phyloP scores from a whole-genome alignment of 169 alveolate genomes.

The Plasmodium vivax region DNA sequence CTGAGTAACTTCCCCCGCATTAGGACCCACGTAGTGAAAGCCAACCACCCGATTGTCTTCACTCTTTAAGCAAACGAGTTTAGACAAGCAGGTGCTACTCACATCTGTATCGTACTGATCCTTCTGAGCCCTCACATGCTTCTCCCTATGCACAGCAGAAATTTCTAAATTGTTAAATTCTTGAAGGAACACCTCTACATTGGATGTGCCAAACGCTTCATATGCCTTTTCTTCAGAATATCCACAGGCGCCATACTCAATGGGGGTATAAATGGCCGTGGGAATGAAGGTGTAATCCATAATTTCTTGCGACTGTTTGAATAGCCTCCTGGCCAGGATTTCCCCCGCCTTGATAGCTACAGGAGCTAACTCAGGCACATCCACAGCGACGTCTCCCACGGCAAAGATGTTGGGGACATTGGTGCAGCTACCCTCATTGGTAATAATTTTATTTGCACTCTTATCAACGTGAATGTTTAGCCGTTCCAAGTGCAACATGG shows the following conservation, averaged over 20 bases:
- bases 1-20: slow-evolving; percentile 99
- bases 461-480: slow-evolving; percentile 70
- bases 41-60: slow-evolving; percentile 95
- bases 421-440: slow-evolving; percentile 92
- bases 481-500: slow-evolving; percentile 81
- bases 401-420: slow-evolving; percentile 91
- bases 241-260: slow-evolving; percentile 97
- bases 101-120: slow-evolving; percentile 86
- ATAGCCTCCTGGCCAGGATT: slow-evolving; percentile 94
- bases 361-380: slow-evolving; percentile 97
- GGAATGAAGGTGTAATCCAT: slow-evolving; percentile 88
- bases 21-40: slow-evolving; percentile 97
- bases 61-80: slow-evolving; percentile 91
- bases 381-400: slow-evolving; percentile 96
- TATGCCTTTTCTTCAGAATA: slow-evolving; percentile 92
- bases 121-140: slow-evolving; percentile 68
- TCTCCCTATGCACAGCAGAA: slow-evolving; percentile 87
- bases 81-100: slow-evolving; percentile 91
- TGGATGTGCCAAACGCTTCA: slow-evolving; percentile 83
- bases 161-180: slow-evolving; percentile 92
- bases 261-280: slow-evolving; percentile 98
- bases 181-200: slow-evolving; percentile 90
- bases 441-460: slow-evolving; percentile 87
- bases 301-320: slow-evolving; percentile 84
- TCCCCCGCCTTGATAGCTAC: slow-evolving; percentile 98